Evolutionary conservation across 2,329 filamentous ascomycete genomes (phyloP).

Genomic region (Allantophomopsis lycopodina): DNA sequence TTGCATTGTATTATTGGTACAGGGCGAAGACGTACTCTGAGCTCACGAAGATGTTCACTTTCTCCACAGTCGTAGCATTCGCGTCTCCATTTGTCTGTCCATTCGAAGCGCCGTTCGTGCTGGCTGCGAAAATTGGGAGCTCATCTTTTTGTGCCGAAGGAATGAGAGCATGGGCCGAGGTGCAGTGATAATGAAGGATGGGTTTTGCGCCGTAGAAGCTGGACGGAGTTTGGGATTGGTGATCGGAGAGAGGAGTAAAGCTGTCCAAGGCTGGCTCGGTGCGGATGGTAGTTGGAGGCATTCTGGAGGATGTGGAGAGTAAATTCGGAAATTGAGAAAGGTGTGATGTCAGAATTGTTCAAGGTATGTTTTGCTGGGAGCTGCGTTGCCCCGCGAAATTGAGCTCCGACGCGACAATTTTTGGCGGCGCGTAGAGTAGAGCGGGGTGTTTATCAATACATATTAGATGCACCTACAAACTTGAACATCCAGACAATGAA

Average conservation of each 20-base stretch:
- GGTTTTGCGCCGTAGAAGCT: slow-evolving; percentile 61
- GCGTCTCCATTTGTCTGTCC: slow-evolving; percentile 14
- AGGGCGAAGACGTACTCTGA: slow-evolving; percentile 32
- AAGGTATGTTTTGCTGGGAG: too few relatives aligned
- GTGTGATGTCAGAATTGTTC: too few relatives aligned
- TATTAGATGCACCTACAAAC: too few relatives aligned
- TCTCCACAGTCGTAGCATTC: slow-evolving; percentile 5
- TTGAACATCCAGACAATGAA: too few relatives aligned
- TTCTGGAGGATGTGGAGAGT: slow-evolving; percentile 2
- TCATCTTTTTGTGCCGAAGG: slow-evolving; percentile 36
- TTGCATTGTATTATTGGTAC: slow-evolving; percentile 1
- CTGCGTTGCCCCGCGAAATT: too few relatives aligned
- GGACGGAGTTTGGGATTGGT: slow-evolving; percentile 58
- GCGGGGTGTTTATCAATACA: too few relatives aligned
- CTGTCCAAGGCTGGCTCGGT: slow-evolving; percentile 39
- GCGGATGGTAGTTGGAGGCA: slow-evolving; percentile 35
- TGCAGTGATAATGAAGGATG: slow-evolving; percentile 51
- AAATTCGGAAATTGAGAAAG: too few relatives aligned
- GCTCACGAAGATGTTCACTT: slow-evolving; percentile 41
- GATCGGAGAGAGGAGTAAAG: slow-evolving; percentile 52
- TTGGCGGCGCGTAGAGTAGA: too few relatives aligned
- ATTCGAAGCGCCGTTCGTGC: slow-evolving; percentile 24
- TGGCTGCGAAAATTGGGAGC: slow-evolving; percentile 31
- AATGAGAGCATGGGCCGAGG: slow-evolving; percentile 42
- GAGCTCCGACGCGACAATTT: too few relatives aligned